Conservation (phyloP, 306 rosid genomes). For the Cucurbita ficifolia region DNA sequence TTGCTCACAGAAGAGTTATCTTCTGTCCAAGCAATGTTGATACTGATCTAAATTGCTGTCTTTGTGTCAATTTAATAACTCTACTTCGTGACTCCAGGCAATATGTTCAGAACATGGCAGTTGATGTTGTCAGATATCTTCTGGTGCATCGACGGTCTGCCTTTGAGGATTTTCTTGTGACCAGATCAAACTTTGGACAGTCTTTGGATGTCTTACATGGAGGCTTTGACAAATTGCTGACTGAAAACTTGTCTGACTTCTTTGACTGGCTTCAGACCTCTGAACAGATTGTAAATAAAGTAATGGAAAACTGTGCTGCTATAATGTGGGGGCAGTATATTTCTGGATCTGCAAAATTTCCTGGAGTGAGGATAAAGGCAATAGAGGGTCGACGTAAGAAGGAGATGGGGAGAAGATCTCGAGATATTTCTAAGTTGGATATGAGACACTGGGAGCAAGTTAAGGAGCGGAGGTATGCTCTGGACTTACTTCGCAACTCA, state of each 20-base stretch:
- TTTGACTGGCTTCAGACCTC: conserved; percentile 71
- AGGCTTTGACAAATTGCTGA: conserved; percentile 85
- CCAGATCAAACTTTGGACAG: conserved; percentile 79
- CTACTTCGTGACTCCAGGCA: conserved; percentile 67
- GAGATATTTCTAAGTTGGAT: conserved; percentile 70
- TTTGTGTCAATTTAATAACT: conserved; percentile 72
- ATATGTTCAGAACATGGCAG: conserved; percentile 70
- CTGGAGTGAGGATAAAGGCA: conserved; percentile 92
- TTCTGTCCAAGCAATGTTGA: conserved; percentile 91
- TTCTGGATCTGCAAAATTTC: conserved; percentile 82
- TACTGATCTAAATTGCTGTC: conserved; percentile 90
- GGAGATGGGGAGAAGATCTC: conserved; percentile 82
- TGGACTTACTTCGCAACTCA: conserved; percentile 84
- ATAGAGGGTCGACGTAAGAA: conserved; percentile 89
- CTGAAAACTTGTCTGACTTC: conserved; percentile 58
- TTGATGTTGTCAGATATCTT: conserved; percentile 78
- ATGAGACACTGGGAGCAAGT: conserved; percentile 89
- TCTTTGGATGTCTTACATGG: conserved; percentile 75
- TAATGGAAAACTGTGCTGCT: conserved; percentile 84
- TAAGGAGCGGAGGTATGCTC: conserved; percentile 85
- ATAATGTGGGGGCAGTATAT: conserved; percentile 97
- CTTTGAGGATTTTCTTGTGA: conserved; percentile 79
- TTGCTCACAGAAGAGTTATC: conserved; percentile 79
- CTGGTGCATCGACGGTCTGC: conserved; percentile 89
- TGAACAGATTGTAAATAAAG: conserved; percentile 57